phyloP scores from a whole-genome alignment of 73 alveolate species.

The Uronychia setigera region DNA sequence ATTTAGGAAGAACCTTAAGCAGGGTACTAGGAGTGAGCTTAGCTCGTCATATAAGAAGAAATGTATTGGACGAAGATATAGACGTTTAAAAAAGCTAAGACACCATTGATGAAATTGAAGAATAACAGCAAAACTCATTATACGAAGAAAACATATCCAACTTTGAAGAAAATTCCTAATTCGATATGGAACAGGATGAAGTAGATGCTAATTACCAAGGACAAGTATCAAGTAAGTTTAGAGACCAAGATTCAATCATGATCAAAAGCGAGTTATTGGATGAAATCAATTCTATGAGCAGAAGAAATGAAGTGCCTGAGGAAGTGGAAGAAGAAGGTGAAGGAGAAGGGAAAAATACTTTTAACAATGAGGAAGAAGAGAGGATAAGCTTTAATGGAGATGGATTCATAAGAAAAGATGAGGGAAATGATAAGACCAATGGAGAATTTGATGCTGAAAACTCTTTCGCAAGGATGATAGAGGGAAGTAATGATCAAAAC shows the following conservation, averaged over 20 bases:
- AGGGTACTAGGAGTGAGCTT: neutral
- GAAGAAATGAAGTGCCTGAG: neutral
- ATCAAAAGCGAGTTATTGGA: neutral
- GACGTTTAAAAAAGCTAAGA: neutral
- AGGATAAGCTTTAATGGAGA: neutral
- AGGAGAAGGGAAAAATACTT: neutral
- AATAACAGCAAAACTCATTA: neutral
- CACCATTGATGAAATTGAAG: neutral
- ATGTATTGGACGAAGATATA: neutral
- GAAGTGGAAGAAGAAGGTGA: neutral
- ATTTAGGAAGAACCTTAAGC: neutral
- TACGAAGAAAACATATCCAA: neutral
- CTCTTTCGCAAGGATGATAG: too few relatives aligned
- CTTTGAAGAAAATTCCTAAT: neutral
- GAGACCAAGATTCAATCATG: too few relatives aligned
- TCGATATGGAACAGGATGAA: neutral
- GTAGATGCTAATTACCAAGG: neutral
- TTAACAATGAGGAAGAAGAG: too few relatives aligned
- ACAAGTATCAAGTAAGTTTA: too few relatives aligned
- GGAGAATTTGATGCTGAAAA: too few relatives aligned
- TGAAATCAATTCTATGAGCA: neutral
- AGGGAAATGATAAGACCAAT: neutral
- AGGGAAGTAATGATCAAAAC: too few relatives aligned
- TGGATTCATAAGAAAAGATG: neutral
- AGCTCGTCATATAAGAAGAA: neutral